Percentiles rank a stretch among this genome's conserved stretches.
Conservation (phyloP, 768 basidiomycete genomes). For the Leccinum disarticulatum region DNA sequence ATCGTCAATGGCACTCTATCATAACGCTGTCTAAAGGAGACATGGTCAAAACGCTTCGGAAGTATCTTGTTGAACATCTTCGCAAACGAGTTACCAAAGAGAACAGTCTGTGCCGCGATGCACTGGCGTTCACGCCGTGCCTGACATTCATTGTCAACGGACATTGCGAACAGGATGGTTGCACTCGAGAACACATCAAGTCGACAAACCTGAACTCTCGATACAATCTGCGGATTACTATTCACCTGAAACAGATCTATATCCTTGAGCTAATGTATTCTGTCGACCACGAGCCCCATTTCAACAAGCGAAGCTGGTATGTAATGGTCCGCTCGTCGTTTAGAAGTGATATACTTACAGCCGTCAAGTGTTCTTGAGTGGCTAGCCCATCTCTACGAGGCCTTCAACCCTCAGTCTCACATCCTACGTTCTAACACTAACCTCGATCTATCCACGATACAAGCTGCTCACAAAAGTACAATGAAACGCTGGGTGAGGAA, state of each 20-base stretch:
- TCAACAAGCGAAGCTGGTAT: too few relatives aligned
- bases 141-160: conserved; percentile 32
- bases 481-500: conserved; percentile 48
- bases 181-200: conserved; percentile 39
- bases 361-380: too few relatives aligned
- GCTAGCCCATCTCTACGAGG: too few relatives aligned
- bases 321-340: too few relatives aligned
- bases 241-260: conserved; percentile 50
- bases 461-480: conserved; percentile 38
- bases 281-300: too few relatives aligned
- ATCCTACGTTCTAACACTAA: conserved; percentile 42
- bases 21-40: not conserved
- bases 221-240: conserved; percentile 43
- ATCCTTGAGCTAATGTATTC: conserved; percentile 37
- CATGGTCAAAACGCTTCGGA: conserved; percentile 27
- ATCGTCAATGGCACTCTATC: not conserved
- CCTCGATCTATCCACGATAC: conserved; percentile 37
- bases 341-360: too few relatives aligned
- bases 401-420: conserved; percentile 41
- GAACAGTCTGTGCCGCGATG: conserved; percentile 30
- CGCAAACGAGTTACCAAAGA: conserved; percentile 30
- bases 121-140: conserved; percentile 40
- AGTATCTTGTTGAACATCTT: conserved; percentile 29
- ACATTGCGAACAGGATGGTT: conserved; percentile 34
- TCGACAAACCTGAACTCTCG: conserved; percentile 23